Evolutionary conservation across 257 asterid species (phyloP), one percentile per base, ranked within the genome.

Genomic region (Ilex aquifolium): DNA sequence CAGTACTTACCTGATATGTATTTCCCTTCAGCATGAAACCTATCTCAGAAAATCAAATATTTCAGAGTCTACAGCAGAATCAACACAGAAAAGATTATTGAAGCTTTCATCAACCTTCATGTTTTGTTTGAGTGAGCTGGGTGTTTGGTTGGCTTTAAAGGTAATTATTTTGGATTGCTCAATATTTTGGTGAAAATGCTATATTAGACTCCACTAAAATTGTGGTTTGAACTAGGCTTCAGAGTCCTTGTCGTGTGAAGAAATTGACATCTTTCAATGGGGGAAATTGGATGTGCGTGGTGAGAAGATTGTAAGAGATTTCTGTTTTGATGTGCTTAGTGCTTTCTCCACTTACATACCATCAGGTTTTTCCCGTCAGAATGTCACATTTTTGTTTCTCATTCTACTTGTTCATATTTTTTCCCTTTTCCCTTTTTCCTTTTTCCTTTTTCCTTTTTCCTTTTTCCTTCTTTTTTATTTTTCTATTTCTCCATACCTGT

Each of bases 131-230:
- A 60, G 53, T 2, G 95, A 88, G 83, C 82, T 86, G 60, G 98
- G 98, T 31, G 62, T 80, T 61, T 85, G 92, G 91, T 62, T 75
- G 80, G 90, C 95, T 46, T 52, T 76, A 63, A 82, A 91, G 97
- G 98, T 91, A 85, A 29, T 96, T 91, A 84, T 39, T 8, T 39
- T 10, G 21, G 31, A 31, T 16, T 17, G 46, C 60, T 44, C 55
- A 57, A 31, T n/a, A 13, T 36, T 31, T 32, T 15, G 16, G 16
- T 42, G 57, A 14, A 14, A 10, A 15, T 60, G 53, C 27, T 56
- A 62, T 32, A 44, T 15, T 64, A 44, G 31, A 9, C 32, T 65
- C 52, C n/a, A 14, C 32, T 52, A 46, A 48, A 29, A 13, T 62
- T 40, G 16, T 66, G 39, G 31, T 69, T 61, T 60, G 52, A 57